Conservation (phyloP, 495 filamentous ascomycete genomes). For the Penicillium canariense region DNA sequence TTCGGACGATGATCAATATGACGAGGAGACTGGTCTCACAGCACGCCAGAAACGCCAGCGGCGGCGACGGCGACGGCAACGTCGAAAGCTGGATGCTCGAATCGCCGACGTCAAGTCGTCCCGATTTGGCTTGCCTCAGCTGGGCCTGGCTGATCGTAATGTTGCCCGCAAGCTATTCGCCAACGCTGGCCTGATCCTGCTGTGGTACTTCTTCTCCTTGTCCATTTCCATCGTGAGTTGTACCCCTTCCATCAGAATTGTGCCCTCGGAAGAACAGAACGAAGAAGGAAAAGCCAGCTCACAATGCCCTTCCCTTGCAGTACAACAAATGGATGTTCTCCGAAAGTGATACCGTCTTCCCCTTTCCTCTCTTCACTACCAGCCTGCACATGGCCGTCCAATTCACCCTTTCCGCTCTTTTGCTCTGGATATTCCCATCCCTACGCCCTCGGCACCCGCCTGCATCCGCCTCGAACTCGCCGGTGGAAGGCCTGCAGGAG, state of each 20-base stretch:
- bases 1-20: slow-evolving; percentile 74
- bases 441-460: slow-evolving; percentile 65
- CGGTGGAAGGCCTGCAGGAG: slow-evolving; percentile 44
- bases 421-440: slow-evolving; percentile 80
- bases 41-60: slow-evolving; percentile 65
- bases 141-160: slow-evolving; percentile 56
- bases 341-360: slow-evolving; percentile 78
- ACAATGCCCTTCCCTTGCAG: slow-evolving; percentile 36
- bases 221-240: slow-evolving; percentile 86
- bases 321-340: slow-evolving; percentile 99
- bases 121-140: slow-evolving; percentile 36
- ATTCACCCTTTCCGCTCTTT: slow-evolving; percentile 74
- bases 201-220: slow-evolving; percentile 95
- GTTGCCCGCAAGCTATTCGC: slow-evolving; percentile 64
- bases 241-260: background rate
- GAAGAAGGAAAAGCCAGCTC: background rate
- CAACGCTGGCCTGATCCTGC: slow-evolving; percentile 72
- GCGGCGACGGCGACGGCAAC: slow-evolving; percentile 60
- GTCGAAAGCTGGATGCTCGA: slow-evolving; percentile 71
- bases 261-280: background rate
- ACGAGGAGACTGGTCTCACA: slow-evolving; percentile 87
- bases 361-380: slow-evolving; percentile 94
- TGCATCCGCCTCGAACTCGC: slow-evolving; percentile 47
- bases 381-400: slow-evolving; percentile 95
- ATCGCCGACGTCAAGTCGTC: slow-evolving; percentile 54